These are phyloP conservation scores for Yamadazyma sp. DNA, from an alignment of 1,139 yeast species.

Conservation along the genomic window DNA sequence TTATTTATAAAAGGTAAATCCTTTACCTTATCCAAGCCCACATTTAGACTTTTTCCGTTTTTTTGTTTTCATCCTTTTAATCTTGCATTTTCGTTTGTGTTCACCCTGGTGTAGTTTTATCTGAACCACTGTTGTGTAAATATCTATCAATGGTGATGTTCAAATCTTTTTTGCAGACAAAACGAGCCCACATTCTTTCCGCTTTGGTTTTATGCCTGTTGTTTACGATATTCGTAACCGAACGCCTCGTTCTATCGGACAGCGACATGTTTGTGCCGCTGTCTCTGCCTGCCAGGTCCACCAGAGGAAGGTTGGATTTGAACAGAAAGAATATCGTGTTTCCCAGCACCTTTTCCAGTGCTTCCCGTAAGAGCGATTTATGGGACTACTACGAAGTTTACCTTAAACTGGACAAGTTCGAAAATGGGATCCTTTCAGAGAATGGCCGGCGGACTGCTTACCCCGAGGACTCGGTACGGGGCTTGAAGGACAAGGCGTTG, in stretches of 20 bases:
- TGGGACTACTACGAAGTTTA: constrained; percentile 14
- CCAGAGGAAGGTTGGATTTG: neutral
- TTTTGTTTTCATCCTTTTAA: too few species aligned
- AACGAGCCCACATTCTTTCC: neutral
- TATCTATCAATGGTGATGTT: neutral
- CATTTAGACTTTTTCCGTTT: too few species aligned
- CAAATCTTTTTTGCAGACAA: neutral
- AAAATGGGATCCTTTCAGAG: constrained; percentile 7
- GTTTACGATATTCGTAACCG: neutral
- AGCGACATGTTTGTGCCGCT: neutral
- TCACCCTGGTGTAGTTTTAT: too few species aligned
- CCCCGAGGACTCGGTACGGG: neutral
- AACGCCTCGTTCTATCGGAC: neutral
- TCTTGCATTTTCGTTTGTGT: too few species aligned
- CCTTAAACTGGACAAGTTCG: constrained; percentile 8
- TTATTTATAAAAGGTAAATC: too few species aligned
- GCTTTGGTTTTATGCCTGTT: constrained; percentile 2
- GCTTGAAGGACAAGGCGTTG: neutral
- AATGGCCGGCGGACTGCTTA: constrained; percentile 3
- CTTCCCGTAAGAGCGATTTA: constrained; percentile 8
- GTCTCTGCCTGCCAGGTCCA: neutral
- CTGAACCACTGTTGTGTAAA: too few species aligned
- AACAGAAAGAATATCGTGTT: constrained; percentile 11
- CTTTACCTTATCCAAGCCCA: too few species aligned
- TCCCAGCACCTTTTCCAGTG: constrained; percentile 9